Conservation (phyloP, 371 early-diverging fungal genomes). For the Choanephora cucurbitarum region DNA sequence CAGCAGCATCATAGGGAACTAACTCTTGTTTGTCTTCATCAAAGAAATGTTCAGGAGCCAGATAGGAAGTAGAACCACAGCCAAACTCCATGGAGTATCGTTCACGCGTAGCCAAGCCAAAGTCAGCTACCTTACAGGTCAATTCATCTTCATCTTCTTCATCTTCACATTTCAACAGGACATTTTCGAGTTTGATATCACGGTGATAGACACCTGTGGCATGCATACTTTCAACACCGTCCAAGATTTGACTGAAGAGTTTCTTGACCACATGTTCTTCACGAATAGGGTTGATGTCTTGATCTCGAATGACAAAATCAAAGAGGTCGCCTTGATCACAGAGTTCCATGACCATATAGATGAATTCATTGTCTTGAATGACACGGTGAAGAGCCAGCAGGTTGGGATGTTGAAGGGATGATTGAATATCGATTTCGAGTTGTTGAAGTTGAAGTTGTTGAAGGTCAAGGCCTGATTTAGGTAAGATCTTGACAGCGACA, state of each 20-base stretch:
- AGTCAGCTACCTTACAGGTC: conserved; percentile 76
- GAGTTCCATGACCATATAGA: conserved; percentile 60
- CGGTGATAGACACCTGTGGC: conserved; percentile 63
- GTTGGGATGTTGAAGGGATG: conserved; percentile 61
- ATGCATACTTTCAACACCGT: conserved; percentile 59
- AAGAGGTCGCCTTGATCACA: conserved; percentile 64
- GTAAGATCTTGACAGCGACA: conserved; percentile 71
- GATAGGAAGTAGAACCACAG: conserved; percentile 73
- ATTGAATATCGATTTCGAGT: conserved; percentile 75
- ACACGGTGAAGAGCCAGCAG: conserved; percentile 59
- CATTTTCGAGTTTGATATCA: conserved; percentile 80
- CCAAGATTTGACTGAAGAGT: conserved; percentile 54
- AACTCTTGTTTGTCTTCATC: conserved; percentile 32
- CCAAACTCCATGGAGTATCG: conserved; percentile 71
- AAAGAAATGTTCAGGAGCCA: conserved; percentile 67
- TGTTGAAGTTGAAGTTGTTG: conserved; percentile 64
- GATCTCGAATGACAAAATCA: conserved; percentile 47
- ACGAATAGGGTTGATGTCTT: conserved; percentile 30
- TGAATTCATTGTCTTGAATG: conserved; percentile 47
- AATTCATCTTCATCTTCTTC: conserved; percentile 32
- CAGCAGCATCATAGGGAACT: conserved; percentile 60
- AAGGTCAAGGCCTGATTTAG: conserved; percentile 62
- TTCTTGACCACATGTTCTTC: conserved; percentile 39
- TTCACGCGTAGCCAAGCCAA: conserved; percentile 79
- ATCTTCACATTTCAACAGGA: conserved; percentile 50